phyloP scores from a whole-genome alignment of 768 basidiomycete species.

The Lactarius evosmus region DNA sequence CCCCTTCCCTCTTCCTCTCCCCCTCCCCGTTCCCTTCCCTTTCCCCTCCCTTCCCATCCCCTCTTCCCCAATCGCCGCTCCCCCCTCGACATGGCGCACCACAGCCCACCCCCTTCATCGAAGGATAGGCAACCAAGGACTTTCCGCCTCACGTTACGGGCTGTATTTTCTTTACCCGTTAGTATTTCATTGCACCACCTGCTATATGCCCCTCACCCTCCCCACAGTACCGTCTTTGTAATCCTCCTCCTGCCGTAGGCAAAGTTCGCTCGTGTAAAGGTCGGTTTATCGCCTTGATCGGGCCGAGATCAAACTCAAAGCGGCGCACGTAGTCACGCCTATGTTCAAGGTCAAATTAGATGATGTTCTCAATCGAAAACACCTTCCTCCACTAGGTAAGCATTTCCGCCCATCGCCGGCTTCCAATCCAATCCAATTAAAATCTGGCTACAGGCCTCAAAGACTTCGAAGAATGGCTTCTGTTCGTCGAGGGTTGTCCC shows the following conservation, averaged over 20 bases:
- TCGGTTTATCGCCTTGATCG: constrained; percentile 29
- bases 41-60: background rate
- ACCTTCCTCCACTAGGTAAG: constrained; percentile 71
- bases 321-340: constrained; percentile 47
- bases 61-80: background rate
- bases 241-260: constrained; percentile 63
- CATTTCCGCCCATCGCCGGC: constrained; percentile 14
- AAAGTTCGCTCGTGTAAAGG: constrained; percentile 66
- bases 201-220: background rate
- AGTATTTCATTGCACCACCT: constrained; percentile 28
- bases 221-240: constrained; percentile 50
- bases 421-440: background rate
- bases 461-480: constrained; percentile 66
- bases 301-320: background rate
- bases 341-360: constrained; percentile 65
- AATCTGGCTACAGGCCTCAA: constrained; percentile 35
- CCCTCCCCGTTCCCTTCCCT: too few relatives aligned
- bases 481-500: constrained; percentile 71
- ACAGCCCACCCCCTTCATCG: constrained; percentile 15
- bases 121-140: constrained; percentile 34
- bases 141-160: constrained; percentile 35
- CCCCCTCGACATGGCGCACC: constrained; percentile 15
- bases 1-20: background rate
- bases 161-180: constrained; percentile 42
- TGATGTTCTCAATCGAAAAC: constrained; percentile 71